These are phyloP conservation scores for Hemileia vastatrix DNA, from an alignment of 1,284 basidiomycete genomes.

Conservation along the genomic window DNA sequence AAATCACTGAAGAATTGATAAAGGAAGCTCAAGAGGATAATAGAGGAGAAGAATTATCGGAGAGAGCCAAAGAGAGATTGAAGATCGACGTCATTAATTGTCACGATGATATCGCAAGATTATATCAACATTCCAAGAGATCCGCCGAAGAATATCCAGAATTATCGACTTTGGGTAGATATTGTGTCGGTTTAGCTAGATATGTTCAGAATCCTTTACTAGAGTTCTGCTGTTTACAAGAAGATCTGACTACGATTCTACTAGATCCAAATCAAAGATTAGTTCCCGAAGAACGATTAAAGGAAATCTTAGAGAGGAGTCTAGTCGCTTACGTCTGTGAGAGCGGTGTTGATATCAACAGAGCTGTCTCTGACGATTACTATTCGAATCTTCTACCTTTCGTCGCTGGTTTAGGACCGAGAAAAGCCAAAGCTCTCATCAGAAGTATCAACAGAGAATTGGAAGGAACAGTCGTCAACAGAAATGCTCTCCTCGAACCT, in stretches of 20 bases:
- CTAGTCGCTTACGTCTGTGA: conserved; percentile 82
- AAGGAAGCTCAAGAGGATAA: conserved; percentile 25
- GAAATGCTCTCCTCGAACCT: conserved; percentile 70
- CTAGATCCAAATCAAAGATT: conserved; percentile 70
- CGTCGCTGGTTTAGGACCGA: conserved; percentile 83
- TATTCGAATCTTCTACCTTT: conserved; percentile 78
- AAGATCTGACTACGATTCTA: conserved; percentile 68
- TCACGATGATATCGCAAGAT: conserved; percentile 80
- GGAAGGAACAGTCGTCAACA: conserved; percentile 76
- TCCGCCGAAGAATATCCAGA: conserved; percentile 75
- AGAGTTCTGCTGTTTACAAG: conserved; percentile 69
- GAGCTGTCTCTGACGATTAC: conserved; percentile 73
- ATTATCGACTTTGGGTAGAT: conserved; percentile 68
- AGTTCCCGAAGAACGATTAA: conserved; percentile 73
- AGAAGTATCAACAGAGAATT: conserved; percentile 69
- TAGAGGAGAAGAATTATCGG: conserved; percentile 26
- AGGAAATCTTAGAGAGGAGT: conserved; percentile 69
- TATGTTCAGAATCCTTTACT: conserved; percentile 89
- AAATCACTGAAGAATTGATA: conserved; percentile 33
- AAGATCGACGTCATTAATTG: conserved; percentile 64
- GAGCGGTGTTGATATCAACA: conserved; percentile 91
- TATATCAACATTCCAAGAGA: conserved; percentile 83
- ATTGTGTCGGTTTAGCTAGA: conserved; percentile 85
- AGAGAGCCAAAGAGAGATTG: background rate
- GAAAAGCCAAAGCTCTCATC: conserved; percentile 78